phyloP scores from a whole-genome alignment of 2,329 filamentous ascomycete genomes.

The Diaporthe batatas region DNA sequence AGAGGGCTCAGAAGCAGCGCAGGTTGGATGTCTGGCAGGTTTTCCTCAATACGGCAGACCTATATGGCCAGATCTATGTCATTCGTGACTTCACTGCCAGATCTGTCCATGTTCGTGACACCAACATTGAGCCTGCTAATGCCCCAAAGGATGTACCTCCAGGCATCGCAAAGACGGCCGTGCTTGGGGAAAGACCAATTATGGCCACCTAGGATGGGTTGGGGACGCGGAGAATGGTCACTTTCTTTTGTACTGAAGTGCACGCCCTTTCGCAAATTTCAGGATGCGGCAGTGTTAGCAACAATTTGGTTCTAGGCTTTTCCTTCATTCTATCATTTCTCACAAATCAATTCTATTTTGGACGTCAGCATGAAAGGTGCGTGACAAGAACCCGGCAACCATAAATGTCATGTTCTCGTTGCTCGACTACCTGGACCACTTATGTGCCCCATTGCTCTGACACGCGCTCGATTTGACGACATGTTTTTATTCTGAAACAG shows the following conservation, averaged over 20 bases:
- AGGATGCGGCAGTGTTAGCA: not conserved
- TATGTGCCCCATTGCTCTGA: not conserved
- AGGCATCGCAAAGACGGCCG: not conserved
- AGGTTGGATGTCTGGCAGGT: conserved; percentile 41
- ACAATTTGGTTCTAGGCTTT: not conserved
- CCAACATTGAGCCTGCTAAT: not conserved
- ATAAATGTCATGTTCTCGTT: too few relatives aligned
- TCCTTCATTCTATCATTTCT: too few relatives aligned
- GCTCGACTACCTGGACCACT: too few relatives aligned
- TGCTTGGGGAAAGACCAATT: not conserved
- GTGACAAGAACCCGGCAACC: too few relatives aligned
- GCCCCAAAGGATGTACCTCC: not conserved
- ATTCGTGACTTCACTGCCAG: conserved; percentile 45
- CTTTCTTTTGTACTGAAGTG: not conserved
- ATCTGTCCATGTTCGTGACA: not conserved
- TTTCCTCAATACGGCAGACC: conserved; percentile 52
- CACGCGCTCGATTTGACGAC: not conserved
- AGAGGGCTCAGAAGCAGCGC: not conserved
- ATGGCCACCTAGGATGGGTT: not conserved
- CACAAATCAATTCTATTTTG: too few relatives aligned
- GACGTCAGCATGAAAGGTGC: too few relatives aligned
- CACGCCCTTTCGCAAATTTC: not conserved
- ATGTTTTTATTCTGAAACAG: not conserved
- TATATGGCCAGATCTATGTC: conserved; percentile 55
- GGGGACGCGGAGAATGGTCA: not conserved